Conservation (phyloP, 805 yeast genomes). For the Candida peoriensis region DNA sequence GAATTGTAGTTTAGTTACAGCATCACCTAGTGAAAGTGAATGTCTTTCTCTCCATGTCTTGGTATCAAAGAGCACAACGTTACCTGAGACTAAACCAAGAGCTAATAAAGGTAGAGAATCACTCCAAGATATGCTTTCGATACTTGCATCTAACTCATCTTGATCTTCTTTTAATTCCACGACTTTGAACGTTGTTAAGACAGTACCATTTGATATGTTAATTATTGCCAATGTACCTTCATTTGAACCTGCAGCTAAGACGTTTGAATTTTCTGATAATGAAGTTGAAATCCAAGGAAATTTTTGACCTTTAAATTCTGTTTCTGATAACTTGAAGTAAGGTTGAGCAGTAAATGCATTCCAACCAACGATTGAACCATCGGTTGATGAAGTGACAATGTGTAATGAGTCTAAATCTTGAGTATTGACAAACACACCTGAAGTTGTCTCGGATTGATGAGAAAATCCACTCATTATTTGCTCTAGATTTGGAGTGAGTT, state of each 20-base stretch:
- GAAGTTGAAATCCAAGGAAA: conserved; percentile 88
- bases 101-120: conserved; percentile 63
- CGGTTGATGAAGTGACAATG: conserved; percentile 76
- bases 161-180: conserved; percentile 51
- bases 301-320: conserved; percentile 63
- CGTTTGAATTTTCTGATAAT: conserved; percentile 40
- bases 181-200: conserved; percentile 61
- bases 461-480: conserved; percentile 75
- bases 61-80: conserved; percentile 75
- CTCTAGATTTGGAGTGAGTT: conserved; percentile 55
- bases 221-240: conserved; percentile 84
- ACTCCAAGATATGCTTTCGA: conserved; percentile 84
- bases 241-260: conserved; percentile 77
- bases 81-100: conserved; percentile 86
- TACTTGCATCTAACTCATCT: conserved; percentile 60
- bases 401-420: conserved; percentile 54
- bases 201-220: conserved; percentile 67
- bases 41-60: conserved; percentile 83
- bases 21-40: conserved; percentile 64
- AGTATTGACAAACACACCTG: conserved; percentile 66
- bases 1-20: conserved; percentile 77
- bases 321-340: conserved; percentile 59
- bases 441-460: conserved; percentile 77
- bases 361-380: conserved; percentile 85
- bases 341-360: conserved; percentile 74